These are phyloP conservation scores for Neurospora sp. DNA, from an alignment of 495 filamentous ascomycete genomes.

Conservation along the genomic window DNA sequence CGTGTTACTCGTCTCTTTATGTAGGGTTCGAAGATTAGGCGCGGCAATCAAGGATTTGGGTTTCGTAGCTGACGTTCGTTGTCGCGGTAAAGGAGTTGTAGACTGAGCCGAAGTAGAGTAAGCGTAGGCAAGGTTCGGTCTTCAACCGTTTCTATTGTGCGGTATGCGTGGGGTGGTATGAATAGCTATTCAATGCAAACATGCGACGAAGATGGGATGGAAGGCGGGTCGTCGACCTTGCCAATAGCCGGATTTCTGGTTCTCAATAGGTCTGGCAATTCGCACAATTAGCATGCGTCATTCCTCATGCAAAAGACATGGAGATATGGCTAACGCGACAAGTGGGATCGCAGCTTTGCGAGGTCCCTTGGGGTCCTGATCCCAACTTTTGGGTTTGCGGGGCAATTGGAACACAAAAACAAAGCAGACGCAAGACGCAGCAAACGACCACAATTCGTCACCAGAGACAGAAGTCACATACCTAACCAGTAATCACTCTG, in stretches of 20 bases:
- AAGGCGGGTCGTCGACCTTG: background rate
- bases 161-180: background rate
- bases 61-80: background rate
- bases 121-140: background rate
- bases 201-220: background rate
- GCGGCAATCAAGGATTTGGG: background rate
- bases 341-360: background rate
- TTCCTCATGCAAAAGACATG: background rate
- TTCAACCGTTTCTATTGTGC: background rate
- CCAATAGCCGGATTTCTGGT: background rate
- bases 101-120: background rate
- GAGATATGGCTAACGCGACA: background rate
- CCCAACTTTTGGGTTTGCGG: conserved; percentile 9
- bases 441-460: background rate
- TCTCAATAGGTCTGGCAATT: background rate
- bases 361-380: background rate
- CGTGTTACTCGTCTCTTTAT: background rate
- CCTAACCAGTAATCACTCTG: background rate
- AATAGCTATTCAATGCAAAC: background rate
- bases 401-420: conserved; percentile 15
- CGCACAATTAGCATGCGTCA: background rate
- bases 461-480: background rate
- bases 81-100: background rate
- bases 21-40: background rate
- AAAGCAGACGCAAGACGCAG: background rate